Evolutionary conservation across 768 basidiomycete genomes (phyloP).

Genomic region (Crepidotus variabilis): DNA sequence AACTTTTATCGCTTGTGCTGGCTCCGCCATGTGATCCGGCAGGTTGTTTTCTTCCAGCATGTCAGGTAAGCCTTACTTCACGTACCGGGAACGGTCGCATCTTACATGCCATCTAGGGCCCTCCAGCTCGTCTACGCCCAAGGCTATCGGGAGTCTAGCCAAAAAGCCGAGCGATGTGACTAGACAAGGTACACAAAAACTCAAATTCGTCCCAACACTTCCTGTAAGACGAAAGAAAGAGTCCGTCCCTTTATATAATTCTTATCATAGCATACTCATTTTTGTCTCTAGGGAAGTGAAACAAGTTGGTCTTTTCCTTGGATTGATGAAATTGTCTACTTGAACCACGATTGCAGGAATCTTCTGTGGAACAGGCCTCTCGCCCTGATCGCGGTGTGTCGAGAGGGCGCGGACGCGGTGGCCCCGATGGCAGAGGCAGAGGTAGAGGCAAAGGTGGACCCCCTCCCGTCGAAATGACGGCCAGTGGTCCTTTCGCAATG

Average conservation of each 20-base stretch:
- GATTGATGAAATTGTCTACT: background rate
- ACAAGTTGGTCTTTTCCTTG: constrained; percentile 37
- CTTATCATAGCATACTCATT: constrained; percentile 3
- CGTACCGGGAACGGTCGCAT: background rate
- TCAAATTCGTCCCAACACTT: constrained; percentile 78
- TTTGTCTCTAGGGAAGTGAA: constrained; percentile 52
- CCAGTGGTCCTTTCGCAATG: constrained; percentile 86
- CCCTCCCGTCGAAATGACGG: constrained; percentile 69
- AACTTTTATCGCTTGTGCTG: background rate
- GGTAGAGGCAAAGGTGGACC: constrained; percentile 49
- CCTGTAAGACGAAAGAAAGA: constrained; percentile 78
- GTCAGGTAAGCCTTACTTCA: constrained; percentile 15
- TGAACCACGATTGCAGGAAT: constrained; percentile 2
- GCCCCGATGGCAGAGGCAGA: constrained; percentile 29
- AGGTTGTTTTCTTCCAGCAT: constrained; percentile 10
- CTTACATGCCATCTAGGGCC: constrained; percentile 23
- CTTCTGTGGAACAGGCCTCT: constrained; percentile 44
- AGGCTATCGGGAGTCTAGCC: constrained; percentile 74
- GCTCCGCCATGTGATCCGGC: constrained; percentile 8
- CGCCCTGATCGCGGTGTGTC: constrained; percentile 22
- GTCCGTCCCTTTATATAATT: constrained; percentile 30
- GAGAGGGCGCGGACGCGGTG: background rate
- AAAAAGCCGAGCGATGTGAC: constrained; percentile 72
- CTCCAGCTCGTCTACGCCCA: constrained; percentile 38
- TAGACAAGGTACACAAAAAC: constrained; percentile 67